phyloP scores from a whole-genome alignment of 129 eudicot species.

The Heracleum sosnowskyi region DNA sequence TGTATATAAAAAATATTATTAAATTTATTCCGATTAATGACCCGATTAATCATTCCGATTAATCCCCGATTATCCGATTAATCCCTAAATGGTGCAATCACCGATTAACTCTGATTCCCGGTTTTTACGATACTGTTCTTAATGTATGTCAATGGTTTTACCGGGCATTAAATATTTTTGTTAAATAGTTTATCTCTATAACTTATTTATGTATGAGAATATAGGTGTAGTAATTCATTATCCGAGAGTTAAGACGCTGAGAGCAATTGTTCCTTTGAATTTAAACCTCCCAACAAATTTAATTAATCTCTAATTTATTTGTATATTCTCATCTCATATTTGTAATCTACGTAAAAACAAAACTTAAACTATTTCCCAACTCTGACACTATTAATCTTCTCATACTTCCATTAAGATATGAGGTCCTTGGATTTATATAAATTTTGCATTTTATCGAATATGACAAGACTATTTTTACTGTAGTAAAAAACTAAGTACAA shows the following conservation, averaged over 20 bases:
- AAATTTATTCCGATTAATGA: no score
- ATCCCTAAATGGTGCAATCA: no score
- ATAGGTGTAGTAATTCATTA: background rate
- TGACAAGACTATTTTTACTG: background rate
- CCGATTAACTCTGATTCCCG: no score
- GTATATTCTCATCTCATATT: background rate
- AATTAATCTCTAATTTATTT: background rate
- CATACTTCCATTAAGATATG: background rate
- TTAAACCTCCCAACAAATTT: background rate
- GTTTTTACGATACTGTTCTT: no score
- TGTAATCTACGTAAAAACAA: background rate
- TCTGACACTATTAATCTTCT: background rate
- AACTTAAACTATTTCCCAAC: background rate
- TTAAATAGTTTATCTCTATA: background rate
- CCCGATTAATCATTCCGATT: no score
- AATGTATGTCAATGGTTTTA: no score
- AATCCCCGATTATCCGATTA: no score
- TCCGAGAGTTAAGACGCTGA: background rate
- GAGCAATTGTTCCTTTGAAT: no score
- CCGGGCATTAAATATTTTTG: no score
- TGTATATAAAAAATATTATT: no score
- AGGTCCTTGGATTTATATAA: background rate
- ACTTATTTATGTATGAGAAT: no score
- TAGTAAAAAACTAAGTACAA: no score
- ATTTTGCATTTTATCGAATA: background rate